A percentile compares a stretch with the other conserved stretches of the same genome.
Evolutionary conservation across 352 stramenopile species (phyloP).

Genomic region (Detonula confervacea): DNA sequence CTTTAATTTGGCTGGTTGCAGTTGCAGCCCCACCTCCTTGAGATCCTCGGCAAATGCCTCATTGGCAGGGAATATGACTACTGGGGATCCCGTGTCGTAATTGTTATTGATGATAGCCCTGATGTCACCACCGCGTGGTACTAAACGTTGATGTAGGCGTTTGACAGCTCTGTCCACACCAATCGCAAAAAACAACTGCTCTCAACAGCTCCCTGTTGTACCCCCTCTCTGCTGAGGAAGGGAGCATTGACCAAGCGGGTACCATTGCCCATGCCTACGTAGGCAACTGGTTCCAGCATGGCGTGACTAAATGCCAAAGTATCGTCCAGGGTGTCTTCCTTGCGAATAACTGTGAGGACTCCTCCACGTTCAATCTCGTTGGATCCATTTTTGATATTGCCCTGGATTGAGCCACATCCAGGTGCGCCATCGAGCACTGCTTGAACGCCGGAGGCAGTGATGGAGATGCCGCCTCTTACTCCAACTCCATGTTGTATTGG

Average conservation of each 20-base stretch:
- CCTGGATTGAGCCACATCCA: not conserved
- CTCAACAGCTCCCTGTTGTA: not conserved
- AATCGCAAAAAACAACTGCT: not conserved
- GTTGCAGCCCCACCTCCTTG: not conserved
- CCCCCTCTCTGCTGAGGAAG: not conserved
- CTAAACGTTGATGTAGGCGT: not conserved
- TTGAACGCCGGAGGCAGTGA: constrained; percentile 17
- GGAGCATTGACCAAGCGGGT: constrained; percentile 1
- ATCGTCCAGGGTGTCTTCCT: too few relatives aligned
- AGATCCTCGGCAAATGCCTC: constrained; percentile 5
- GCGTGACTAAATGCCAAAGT: too few relatives aligned
- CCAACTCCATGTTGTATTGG: constrained; percentile 27
- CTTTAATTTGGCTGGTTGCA: constrained; percentile 9
- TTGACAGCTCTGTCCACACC: not conserved
- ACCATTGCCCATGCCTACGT: constrained; percentile 25
- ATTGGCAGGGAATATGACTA: not conserved
- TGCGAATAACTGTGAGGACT: not conserved
- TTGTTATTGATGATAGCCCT: constrained; percentile 36
- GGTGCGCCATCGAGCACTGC: not conserved
- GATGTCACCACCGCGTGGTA: not conserved
- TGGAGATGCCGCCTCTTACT: constrained; percentile 21
- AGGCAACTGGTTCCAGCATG: not conserved
- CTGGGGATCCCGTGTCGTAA: not conserved
- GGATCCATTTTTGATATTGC: not conserved
- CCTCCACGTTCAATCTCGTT: not conserved